These are phyloP conservation scores for Leucoagaricus sp. DNA, from an alignment of 1,284 basidiomycete species.

Conservation along the genomic window DNA sequence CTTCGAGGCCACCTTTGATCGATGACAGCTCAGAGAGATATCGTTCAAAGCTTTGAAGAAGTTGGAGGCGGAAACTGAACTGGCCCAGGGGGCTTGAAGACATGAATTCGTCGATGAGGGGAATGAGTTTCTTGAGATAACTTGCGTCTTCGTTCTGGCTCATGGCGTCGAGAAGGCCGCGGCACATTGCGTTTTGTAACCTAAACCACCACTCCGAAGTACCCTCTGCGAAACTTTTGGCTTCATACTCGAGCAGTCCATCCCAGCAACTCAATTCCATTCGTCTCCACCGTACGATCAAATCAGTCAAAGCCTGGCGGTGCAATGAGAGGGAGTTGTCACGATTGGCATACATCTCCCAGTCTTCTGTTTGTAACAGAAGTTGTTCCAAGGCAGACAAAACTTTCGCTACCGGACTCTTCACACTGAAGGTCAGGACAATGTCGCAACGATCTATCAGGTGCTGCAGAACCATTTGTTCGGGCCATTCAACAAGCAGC, in stretches of 20 bases:
- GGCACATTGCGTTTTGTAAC: conserved; percentile 81
- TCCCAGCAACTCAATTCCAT: conserved; percentile 91
- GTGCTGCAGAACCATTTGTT: conserved; percentile 95
- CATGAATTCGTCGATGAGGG: conserved; percentile 85
- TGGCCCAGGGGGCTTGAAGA: conserved; percentile 82
- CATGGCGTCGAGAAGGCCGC: conserved; percentile 58
- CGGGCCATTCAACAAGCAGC: conserved; percentile 88
- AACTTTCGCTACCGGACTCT: conserved; percentile 82
- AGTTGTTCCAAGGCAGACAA: conserved; percentile 88
- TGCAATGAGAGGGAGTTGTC: conserved; percentile 79
- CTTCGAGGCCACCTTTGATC: conserved; percentile 27
- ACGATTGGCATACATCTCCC: conserved; percentile 93
- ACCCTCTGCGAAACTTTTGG: conserved; percentile 56
- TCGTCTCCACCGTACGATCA: conserved; percentile 91
- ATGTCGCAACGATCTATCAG: conserved; percentile 76
- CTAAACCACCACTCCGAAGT: conserved; percentile 92
- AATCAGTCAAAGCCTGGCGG: conserved; percentile 65
- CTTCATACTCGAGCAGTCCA: conserved; percentile 76
- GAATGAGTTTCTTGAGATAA: conserved; percentile 73
- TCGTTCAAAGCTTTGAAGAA: conserved; percentile 71
- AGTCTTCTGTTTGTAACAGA: conserved; percentile 89
- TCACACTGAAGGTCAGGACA: conserved; percentile 66
- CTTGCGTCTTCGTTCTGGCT: conserved; percentile 35
- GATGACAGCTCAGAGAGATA: conserved; percentile 44
- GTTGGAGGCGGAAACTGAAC: conserved; percentile 68